Base-by-base conservation (phyloP, 768 basidiomycete genomes). In the Kwoniella heveanensis region DNA sequence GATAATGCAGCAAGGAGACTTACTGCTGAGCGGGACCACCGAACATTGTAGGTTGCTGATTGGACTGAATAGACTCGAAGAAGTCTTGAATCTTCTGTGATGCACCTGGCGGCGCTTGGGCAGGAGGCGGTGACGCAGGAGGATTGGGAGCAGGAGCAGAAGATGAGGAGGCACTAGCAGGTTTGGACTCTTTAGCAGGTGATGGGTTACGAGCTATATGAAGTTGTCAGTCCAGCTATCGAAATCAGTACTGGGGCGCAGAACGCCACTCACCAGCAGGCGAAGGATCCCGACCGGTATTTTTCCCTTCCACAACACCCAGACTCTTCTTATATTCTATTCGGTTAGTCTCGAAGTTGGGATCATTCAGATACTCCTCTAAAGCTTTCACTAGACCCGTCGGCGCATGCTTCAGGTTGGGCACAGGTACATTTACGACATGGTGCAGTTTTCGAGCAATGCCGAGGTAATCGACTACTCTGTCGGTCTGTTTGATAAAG, bases 301-400 rank as follows among this genome's bases (percentile, higher is more conserved):
- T 77, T 58, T 66, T 67, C 3, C 75, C 78, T 64, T 90, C 90
- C 2, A 85, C 84, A 2, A 85, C 83, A 5, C 83, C 85, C 79
- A 90, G 91, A 78, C 87, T 91, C 24, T 87, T 83, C 80, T 85
- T 92, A 82, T 99, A 97, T 74, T 98, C 96, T 9, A 89, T 82
- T 65, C 95, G 83, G 79, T 97, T 98, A 80, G 91, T 88, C 79
- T 98, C 96, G 70, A 99, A 99, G 74, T 92, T 92, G 24, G 94
- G 90, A 80, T 99, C 96, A 60, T 91, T 88, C 54, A 99, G 84
- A 77, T 98, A 99, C 74, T 98, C 95, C 77, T 98, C 90, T 29
- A 99, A 84, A 21, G 96, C 87, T 36, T 88, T 88, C 6, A 90
- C 95, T n/a, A 99, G 83, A 0, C 91, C 93, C 12, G 96, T 89